Base-by-base conservation (phyloP, 495 filamentous ascomycete species). In the Chlorociboria aeruginascens region DNA sequence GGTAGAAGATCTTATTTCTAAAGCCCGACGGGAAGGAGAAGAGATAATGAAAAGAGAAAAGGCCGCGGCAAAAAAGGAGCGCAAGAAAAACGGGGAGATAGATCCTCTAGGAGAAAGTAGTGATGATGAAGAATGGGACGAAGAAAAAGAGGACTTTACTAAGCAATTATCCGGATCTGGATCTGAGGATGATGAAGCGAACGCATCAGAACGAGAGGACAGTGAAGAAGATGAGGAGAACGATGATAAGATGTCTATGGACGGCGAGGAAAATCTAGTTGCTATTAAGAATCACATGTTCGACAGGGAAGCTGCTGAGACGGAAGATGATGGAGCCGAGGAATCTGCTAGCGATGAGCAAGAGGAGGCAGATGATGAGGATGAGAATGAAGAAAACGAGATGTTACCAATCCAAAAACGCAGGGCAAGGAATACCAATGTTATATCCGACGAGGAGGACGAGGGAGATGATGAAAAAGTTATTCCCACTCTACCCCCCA, bases 1-100 rank as follows among this genome's bases (percentile, higher is more conserved):
- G 49, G 76, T 95, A 16, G 93, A 97, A 51, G 80, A 95, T 53
- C 70, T 96, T 33, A 70, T 98, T 31, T 83, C 89, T 28, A 86
- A 81, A 53, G 92, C 89, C 16, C 72, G 89, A 35, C 69, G 76
- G 51, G 86, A 96, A 59, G 88, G 79, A 11, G 76, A 86, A 40
- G 80, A 82, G 40, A 82, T 99, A 43, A 81, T 81, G 57, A 76
- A 81, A 57, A 65, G 75, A 40, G 92, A 98, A 61, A 77, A 79
- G 48, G 82, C 74, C 30, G 78, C 71, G 25, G 77, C 79, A 0
- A 89, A 79, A 65, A 74, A 73, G 52, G 75, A 72, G 41, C 71
- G 70, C 32, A 74, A 70, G 50, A 63, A 66, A n/a, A 67, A 51
- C 1, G 69, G 66, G 0, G 70, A 72, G 40, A 61, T 64, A 28